These are phyloP conservation scores for Mycena kentingensis DNA, from an alignment of 768 basidiomycete species.

Conservation along the genomic window DNA sequence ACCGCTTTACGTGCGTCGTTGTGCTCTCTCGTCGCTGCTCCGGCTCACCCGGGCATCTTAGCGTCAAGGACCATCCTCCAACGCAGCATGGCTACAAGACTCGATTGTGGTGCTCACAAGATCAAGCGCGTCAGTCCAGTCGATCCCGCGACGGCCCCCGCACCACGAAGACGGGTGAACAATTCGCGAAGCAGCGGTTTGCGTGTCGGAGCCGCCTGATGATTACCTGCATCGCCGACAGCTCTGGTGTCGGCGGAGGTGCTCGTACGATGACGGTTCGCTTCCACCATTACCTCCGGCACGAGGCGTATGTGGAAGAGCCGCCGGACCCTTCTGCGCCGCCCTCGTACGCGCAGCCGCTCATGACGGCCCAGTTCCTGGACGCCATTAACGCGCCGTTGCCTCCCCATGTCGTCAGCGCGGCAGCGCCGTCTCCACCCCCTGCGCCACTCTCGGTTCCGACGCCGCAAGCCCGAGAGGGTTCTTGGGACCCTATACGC, in stretches of 20 bases:
- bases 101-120: conserved; percentile 54
- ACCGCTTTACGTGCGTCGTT: conserved; percentile 48
- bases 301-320: conserved; percentile 43
- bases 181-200: conserved; percentile 43
- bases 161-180: conserved; percentile 38
- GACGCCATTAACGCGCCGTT: conserved; percentile 5
- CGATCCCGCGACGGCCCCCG: conserved; percentile 37
- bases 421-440: background rate
- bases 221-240: conserved; percentile 45
- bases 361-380: conserved; percentile 5
- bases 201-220: conserved; percentile 49
- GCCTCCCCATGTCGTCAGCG: background rate
- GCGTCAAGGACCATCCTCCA: conserved; percentile 52
- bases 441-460: conserved; percentile 2
- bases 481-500: background rate
- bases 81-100: conserved; percentile 51
- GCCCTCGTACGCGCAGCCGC: background rate
- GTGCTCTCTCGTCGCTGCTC: conserved; percentile 3
- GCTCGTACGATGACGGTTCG: conserved; percentile 39
- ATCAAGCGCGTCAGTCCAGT: conserved; percentile 46
- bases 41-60: conserved; percentile 20
- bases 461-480: background rate
- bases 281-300: conserved; percentile 46
- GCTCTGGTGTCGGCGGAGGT: conserved; percentile 14
- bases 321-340: conserved; percentile 32